Base-by-base conservation (phyloP, 2,329 filamentous ascomycete species). In the Ceratocystis cubensis region DNA sequence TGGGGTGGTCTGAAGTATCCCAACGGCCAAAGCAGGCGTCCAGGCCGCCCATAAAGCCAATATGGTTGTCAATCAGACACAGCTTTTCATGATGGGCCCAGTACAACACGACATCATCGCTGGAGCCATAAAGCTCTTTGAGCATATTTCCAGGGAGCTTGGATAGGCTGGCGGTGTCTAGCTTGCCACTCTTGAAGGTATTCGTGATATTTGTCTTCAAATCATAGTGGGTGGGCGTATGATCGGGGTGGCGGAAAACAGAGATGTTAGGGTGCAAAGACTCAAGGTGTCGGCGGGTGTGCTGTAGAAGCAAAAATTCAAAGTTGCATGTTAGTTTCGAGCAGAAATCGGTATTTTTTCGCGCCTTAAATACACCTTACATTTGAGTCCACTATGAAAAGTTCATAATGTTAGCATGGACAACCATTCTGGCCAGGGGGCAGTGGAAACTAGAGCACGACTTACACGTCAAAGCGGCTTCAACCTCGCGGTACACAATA, bases 11-110 rank as follows among this genome's bases (percentile, higher is more conserved):
- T 80, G 68, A 67, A 61, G 30, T 95, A 71, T 96, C 91, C 84
- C 89, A 96, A 72, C 91, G 82, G 45, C 91, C 91, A 72, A 91
- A 96, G 73, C 83, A 96, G 72, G 96, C 80, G 75, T 96, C 91
- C 1, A 96, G 78, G 22, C 91, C 92, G 62, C 91, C 91, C 91
- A 96, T 96, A 73, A 96, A 96, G 1, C 87, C 91, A 66, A 87
- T 79, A 8, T 80, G 80, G n/a, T 87, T 84, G 73, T 96, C 91
- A 17, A 96, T 78, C 1, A 96, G 74, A 70, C 89, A 90, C 0
- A 96, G 82, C 76, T 96, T 96, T 76, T 96, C 91, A 71, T 96
- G 91, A 71, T 96, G 91, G 2, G 91, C 90, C 91, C 91, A 96
- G 76, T 90, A 96, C 0, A 96, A 77, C 10, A 96, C 88, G 1